A percentile compares a stretch with the other conserved stretches of the same genome.
phyloP scores from a whole-genome alignment of 2,329 filamentous ascomycete genomes.

The Claviceps pazoutovae region DNA sequence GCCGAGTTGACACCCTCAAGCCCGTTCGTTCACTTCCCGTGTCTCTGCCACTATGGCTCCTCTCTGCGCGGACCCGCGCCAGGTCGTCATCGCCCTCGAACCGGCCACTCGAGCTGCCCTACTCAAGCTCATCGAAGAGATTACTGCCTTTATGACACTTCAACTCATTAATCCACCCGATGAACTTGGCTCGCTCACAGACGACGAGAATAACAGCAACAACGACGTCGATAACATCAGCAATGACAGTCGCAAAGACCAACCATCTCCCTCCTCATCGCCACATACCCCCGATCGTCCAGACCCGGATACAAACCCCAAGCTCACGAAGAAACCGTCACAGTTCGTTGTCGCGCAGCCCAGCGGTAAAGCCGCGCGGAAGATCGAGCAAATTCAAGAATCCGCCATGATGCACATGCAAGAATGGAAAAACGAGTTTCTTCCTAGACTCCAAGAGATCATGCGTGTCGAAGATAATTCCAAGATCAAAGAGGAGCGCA shows the following conservation, averaged over 20 bases:
- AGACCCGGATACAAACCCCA: not conserved
- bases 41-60: slow-evolving; percentile 31
- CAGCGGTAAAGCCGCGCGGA: slow-evolving; percentile 10
- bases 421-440: slow-evolving; percentile 60
- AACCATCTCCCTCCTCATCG: slow-evolving; percentile 4
- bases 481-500: slow-evolving; percentile 32
- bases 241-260: not conserved
- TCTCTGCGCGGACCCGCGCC: slow-evolving; percentile 38
- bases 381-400: slow-evolving; percentile 23
- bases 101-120: slow-evolving; percentile 36
- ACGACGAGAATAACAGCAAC: slow-evolving; percentile 2
- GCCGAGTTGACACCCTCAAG: not conserved
- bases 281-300: not conserved
- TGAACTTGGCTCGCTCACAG: slow-evolving; percentile 17
- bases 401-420: slow-evolving; percentile 57
- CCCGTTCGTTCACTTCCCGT: not conserved
- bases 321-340: slow-evolving; percentile 4
- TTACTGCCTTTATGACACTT: slow-evolving; percentile 39
- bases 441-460: slow-evolving; percentile 58
- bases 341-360: not conserved
- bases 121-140: slow-evolving; percentile 34
- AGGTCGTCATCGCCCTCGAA: slow-evolving; percentile 41
- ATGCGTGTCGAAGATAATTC: slow-evolving; percentile 35
- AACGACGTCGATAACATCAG: not conserved
- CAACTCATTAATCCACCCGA: slow-evolving; percentile 29